These are phyloP conservation scores for Collybia sp. DNA, from an alignment of 768 basidiomycete species.

Conservation along the genomic window DNA sequence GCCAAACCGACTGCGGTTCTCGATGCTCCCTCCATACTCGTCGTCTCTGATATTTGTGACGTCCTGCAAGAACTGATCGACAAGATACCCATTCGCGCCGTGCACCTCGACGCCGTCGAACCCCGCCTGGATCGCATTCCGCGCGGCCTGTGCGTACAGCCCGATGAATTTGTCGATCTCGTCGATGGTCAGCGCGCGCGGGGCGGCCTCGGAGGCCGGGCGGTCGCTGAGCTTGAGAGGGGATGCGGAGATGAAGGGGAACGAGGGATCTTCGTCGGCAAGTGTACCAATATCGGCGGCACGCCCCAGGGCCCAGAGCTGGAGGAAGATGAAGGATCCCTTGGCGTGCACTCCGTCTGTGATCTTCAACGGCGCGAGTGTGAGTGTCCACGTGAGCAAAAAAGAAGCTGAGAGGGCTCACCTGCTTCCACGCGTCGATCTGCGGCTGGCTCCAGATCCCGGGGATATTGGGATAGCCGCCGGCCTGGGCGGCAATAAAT, in stretches of 20 bases:
- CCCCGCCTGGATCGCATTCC: conserved; percentile 53
- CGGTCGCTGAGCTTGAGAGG: conserved; percentile 15
- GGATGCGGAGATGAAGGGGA: conserved; percentile 28
- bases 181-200: conserved; percentile 35
- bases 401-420: conserved; percentile 15
- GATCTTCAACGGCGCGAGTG: conserved; percentile 34
- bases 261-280: conserved; percentile 26
- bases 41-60: conserved; percentile 56
- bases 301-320: conserved; percentile 57
- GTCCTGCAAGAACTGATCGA: conserved; percentile 61
- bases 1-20: conserved; percentile 52
- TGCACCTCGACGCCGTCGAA: conserved; percentile 63
- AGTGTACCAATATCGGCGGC: conserved; percentile 28
- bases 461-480: conserved; percentile 45
- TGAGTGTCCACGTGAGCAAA: no score
- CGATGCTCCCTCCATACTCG: conserved; percentile 63
- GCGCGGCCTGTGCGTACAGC: conserved; percentile 51
- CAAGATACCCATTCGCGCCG: conserved; percentile 40
- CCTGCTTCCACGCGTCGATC: conserved; percentile 51
- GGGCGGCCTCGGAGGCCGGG: conserved; percentile 12
- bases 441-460: conserved; percentile 67
- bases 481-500: conserved; percentile 43
- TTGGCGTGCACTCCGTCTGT: conserved; percentile 51
- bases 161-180: conserved; percentile 48
- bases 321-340: conserved; percentile 44